phyloP scores from a whole-genome alignment of 495 filamentous ascomycete genomes.

The Penicillium goetzii region DNA sequence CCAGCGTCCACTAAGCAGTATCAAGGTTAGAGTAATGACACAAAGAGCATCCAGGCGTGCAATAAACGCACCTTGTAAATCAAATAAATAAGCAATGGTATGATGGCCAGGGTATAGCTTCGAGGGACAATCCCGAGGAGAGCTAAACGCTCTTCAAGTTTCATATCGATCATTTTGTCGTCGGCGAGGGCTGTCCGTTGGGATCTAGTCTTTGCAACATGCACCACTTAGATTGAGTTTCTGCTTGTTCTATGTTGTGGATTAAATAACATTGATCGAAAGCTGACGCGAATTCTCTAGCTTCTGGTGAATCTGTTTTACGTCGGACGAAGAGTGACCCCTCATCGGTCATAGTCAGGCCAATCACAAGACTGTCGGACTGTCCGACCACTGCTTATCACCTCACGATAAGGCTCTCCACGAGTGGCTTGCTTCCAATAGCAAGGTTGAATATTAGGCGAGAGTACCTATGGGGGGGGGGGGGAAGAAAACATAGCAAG shows the following conservation, averaged over 20 bases:
- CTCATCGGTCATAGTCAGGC: slow-evolving; percentile 4
- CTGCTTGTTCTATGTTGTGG: neutral
- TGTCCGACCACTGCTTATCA: slow-evolving; percentile 14
- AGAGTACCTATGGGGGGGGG: neutral
- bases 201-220: neutral
- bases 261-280: neutral
- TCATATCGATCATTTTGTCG: slow-evolving; percentile 14
- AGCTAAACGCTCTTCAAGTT: slow-evolving; percentile 10
- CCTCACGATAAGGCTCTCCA: neutral
- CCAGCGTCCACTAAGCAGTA: slow-evolving; percentile 20
- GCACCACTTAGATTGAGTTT: neutral
- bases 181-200: neutral
- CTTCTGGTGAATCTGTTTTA: neutral
- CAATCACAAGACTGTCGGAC: slow-evolving; percentile 15
- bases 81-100: slow-evolving; percentile 19
- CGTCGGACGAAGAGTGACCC: neutral
- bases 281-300: neutral
- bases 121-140: neutral
- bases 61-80: slow-evolving; percentile 19
- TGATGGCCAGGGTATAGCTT: slow-evolving; percentile 9
- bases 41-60: neutral
- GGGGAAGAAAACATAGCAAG: neutral
- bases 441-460: neutral
- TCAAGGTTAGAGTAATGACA: neutral
- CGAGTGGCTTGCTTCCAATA: neutral